phyloP scores from a whole-genome alignment of 2,329 filamentous ascomycete species.

The Metarhizium robertsii region DNA sequence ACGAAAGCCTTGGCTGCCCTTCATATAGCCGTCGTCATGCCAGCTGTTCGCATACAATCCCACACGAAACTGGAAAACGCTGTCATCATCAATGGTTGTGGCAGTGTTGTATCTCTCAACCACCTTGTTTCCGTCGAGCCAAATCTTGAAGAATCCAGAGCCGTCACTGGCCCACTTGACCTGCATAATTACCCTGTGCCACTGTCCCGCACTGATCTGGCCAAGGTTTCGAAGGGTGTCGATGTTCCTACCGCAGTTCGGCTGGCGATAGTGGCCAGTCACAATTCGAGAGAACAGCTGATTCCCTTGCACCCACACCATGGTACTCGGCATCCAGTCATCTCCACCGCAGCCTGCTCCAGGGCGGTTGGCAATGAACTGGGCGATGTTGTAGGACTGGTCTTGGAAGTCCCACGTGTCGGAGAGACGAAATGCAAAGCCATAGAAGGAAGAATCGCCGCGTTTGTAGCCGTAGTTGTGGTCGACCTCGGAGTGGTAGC shows the following conservation, averaged over 20 bases:
- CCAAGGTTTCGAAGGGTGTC: constrained; percentile 18
- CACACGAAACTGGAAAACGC: constrained; percentile 33
- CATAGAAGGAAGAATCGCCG: constrained; percentile 37
- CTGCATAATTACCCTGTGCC: constrained; percentile 21
- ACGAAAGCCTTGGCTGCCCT: constrained; percentile 30
- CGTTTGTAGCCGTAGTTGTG: constrained; percentile 33
- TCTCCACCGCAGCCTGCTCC: constrained; percentile 31
- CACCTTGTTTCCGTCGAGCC: constrained; percentile 36
- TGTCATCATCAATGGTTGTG: constrained; percentile 34
- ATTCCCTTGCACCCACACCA: constrained; percentile 36
- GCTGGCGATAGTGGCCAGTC: constrained; percentile 16
- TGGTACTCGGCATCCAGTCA: constrained; percentile 37
- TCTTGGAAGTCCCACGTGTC: constrained; percentile 34
- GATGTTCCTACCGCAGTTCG: constrained; percentile 15
- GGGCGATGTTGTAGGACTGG: constrained; percentile 37
- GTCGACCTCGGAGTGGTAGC: constrained; percentile 40
- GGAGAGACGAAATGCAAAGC: constrained; percentile 40
- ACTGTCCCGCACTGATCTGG: constrained; percentile 29
- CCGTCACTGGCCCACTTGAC: constrained; percentile 33
- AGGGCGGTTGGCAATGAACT: constrained; percentile 41
- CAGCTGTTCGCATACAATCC: constrained; percentile 30
- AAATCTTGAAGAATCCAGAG: constrained; percentile 35
- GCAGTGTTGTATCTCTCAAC: constrained; percentile 26
- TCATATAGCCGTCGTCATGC: constrained; percentile 28
- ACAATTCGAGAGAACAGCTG: constrained; percentile 31